These are phyloP conservation scores for Wickerhamomyces bovis DNA, from an alignment of 805 yeast genomes.

Conservation along the genomic window DNA sequence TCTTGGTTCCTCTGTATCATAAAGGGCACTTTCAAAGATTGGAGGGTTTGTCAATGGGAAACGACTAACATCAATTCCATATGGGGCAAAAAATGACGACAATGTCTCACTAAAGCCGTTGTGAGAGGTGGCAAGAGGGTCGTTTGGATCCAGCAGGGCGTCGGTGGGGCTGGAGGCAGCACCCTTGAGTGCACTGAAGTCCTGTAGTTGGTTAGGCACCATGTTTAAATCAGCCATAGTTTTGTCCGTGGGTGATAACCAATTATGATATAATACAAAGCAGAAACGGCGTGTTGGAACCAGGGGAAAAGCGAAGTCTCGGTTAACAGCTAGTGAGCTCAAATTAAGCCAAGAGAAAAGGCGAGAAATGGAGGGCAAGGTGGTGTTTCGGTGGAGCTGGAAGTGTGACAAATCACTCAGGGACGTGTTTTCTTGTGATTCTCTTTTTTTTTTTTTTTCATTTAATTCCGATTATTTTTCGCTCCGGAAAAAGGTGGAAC, in stretches of 20 bases:
- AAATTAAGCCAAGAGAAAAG: too few relatives aligned
- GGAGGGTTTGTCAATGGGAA: slow-evolving; percentile 41
- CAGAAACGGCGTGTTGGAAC: too few relatives aligned
- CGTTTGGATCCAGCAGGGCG: not conserved
- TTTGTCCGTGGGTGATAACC: not conserved
- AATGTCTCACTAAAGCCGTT: slow-evolving; percentile 27
- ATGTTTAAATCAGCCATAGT: not conserved
- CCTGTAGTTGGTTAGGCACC: not conserved
- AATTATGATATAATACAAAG: not conserved
- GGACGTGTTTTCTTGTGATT: too few relatives aligned
- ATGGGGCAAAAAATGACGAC: slow-evolving; percentile 38
- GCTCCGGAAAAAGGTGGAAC: too few relatives aligned
- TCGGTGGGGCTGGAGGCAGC: not conserved
- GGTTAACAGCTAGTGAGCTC: too few relatives aligned
- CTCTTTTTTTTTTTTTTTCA: too few relatives aligned
- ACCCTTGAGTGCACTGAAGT: not conserved
- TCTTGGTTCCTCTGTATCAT: slow-evolving; percentile 23
- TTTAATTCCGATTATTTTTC: too few relatives aligned
- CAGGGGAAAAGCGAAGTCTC: not conserved
- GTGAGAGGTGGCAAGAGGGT: not conserved
- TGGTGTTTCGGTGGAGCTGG: too few relatives aligned
- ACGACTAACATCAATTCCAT: slow-evolving; percentile 38
- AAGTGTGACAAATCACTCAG: too few relatives aligned
- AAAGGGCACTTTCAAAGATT: slow-evolving; percentile 37
- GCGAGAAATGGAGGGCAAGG: too few relatives aligned